Conservation (phyloP, 495 filamentous ascomycete genomes). For the Penicillium nucicola region DNA sequence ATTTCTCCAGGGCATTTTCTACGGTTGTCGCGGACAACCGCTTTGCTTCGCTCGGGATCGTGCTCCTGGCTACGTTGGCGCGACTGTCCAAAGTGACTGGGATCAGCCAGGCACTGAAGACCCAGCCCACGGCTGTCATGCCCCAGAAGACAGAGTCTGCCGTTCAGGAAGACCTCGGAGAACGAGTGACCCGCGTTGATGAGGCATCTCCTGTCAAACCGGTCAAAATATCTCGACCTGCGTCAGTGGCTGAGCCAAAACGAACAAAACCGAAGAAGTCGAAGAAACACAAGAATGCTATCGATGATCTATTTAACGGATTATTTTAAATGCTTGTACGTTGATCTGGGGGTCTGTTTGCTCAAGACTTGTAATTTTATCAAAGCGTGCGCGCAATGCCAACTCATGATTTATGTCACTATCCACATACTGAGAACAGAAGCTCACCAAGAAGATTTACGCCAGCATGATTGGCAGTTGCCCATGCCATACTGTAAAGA, state of each 20-base stretch:
- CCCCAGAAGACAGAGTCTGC: neutral
- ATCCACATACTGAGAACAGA: constrained; percentile 50
- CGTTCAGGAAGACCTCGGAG: constrained; percentile 30
- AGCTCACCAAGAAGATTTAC: constrained; percentile 53
- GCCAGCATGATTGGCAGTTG: constrained; percentile 69
- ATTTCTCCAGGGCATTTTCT: constrained; percentile 55
- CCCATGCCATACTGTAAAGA: constrained; percentile 87
- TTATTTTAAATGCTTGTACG: constrained; percentile 35
- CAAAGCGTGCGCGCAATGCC: too few species aligned
- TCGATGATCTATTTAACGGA: constrained; percentile 60
- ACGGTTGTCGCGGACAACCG: constrained; percentile 68
- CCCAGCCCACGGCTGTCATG: neutral
- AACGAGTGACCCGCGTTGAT: constrained; percentile 24
- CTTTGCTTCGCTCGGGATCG: constrained; percentile 75
- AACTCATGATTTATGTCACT: neutral
- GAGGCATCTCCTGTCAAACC: neutral
- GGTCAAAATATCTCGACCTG: neutral
- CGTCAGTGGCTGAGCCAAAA: neutral
- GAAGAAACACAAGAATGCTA: constrained; percentile 53
- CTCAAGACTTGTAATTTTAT: too few species aligned
- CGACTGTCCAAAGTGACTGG: constrained; percentile 50
- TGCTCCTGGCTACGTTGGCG: constrained; percentile 64
- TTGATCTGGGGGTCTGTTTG: too few species aligned
- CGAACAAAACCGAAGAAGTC: constrained; percentile 27
- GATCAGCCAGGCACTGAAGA: constrained; percentile 20